Evolutionary conservation across 345 rosid species (phyloP).

Genomic region (Pelargonium nanum): DNA sequence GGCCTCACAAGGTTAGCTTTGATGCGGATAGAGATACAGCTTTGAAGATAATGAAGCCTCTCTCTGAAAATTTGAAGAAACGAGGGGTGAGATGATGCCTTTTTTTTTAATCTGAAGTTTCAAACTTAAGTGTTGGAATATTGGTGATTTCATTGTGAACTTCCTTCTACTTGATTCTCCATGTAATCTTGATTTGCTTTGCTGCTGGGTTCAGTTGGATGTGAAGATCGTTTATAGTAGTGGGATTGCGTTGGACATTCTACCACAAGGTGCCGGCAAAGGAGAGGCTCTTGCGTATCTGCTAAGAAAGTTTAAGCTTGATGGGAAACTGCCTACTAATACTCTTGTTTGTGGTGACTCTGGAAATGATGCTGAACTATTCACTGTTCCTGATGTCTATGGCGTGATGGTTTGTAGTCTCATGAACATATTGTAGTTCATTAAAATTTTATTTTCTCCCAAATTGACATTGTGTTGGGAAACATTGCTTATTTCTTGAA

Average conservation of each 20-base stretch:
- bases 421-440: constrained; percentile 3
- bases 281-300: constrained; percentile 74
- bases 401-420: constrained; percentile 72
- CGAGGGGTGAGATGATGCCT: constrained; percentile 29
- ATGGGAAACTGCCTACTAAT: constrained; percentile 39
- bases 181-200: neutral
- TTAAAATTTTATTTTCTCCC: neutral
- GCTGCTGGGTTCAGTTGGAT: constrained; percentile 37
- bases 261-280: constrained; percentile 81
- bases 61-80: constrained; percentile 44
- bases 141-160: neutral
- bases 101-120: neutral
- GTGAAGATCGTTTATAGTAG: constrained; percentile 69
- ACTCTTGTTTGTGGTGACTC: constrained; percentile 92
- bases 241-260: constrained; percentile 64
- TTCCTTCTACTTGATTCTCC: too few species aligned
- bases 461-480: neutral
- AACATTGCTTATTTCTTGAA: neutral
- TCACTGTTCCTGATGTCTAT: constrained; percentile 46
- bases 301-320: constrained; percentile 40
- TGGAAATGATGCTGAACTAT: constrained; percentile 85
- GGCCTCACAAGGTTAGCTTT: constrained; percentile 78
- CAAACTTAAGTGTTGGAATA: neutral
- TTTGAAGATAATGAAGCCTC: constrained; percentile 33
- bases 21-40: constrained; percentile 47